Percentiles rank a stretch among this genome's conserved stretches.
These are phyloP conservation scores for Scenedesmus sp. DNA, from an alignment of 163 green algal genomes.

Conservation along the genomic window DNA sequence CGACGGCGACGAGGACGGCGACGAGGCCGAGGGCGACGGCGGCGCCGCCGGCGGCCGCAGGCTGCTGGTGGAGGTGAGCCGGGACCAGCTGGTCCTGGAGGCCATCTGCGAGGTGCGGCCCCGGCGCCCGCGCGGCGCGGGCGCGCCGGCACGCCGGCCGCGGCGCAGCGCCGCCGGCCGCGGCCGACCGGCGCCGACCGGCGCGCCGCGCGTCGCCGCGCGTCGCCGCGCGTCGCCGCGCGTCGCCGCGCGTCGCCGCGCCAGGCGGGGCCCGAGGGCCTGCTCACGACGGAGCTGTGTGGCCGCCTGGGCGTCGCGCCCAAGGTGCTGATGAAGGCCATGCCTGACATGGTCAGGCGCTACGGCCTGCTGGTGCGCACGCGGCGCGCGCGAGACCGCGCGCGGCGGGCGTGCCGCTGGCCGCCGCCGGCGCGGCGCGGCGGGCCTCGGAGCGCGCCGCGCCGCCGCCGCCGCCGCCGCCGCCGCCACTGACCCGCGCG, in stretches of 20 bases:
- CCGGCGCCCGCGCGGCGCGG: too few relatives aligned
- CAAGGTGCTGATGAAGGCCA: slow-evolving; percentile 17
- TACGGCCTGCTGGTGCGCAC: slow-evolving; percentile 31
- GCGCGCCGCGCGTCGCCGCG: too few relatives aligned
- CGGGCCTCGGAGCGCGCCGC: too few relatives aligned
- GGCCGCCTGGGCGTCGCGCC: background rate
- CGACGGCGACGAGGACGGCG: slow-evolving; percentile 1
- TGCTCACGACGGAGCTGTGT: slow-evolving; percentile 22
- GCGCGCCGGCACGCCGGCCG: too few relatives aligned
- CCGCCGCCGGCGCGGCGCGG: too few relatives aligned
- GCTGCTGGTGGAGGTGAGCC: slow-evolving; percentile 8
- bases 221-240: too few relatives aligned
- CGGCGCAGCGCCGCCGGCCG: too few relatives aligned
- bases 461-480: background rate
- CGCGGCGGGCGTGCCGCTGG: background rate
- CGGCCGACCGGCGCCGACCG: too few relatives aligned
- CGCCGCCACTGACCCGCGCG: background rate
- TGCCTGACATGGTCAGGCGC: slow-evolving; percentile 20
- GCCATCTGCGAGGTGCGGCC: slow-evolving; percentile 28
- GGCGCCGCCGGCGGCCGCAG: background rate
- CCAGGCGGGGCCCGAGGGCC: slow-evolving; percentile 30
- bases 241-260: too few relatives aligned
- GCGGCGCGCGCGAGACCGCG: background rate
- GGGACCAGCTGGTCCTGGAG: slow-evolving; percentile 30
- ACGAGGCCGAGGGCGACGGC: background rate